Evolutionary conservation across 2,329 filamentous ascomycete genomes (phyloP).

Genomic region (Ophiostoma montium): DNA sequence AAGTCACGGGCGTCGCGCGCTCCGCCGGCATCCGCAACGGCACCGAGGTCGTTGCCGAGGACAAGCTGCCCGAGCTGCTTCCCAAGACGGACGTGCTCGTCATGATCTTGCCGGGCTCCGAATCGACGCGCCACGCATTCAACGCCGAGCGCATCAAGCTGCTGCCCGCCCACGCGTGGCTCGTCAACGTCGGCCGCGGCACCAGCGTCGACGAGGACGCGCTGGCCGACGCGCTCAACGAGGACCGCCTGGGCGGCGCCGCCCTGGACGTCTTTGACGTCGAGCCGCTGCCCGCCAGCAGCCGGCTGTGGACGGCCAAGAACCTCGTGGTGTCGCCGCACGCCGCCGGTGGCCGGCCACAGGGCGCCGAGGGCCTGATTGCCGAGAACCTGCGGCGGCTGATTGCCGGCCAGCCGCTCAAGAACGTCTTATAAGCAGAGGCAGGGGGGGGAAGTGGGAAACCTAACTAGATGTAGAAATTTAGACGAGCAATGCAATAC

Average conservation of each 20-base stretch:
- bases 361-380: constrained; percentile 44
- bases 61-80: constrained; percentile 24
- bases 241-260: constrained; percentile 30
- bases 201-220: constrained; percentile 35
- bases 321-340: constrained; percentile 16
- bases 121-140: constrained; percentile 25
- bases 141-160: constrained; percentile 24
- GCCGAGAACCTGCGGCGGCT: constrained; percentile 46
- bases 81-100: constrained; percentile 31
- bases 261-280: constrained; percentile 33
- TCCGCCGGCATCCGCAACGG: constrained; percentile 38
- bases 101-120: constrained; percentile 32
- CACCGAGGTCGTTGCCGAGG: constrained; percentile 27
- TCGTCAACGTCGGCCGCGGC: constrained; percentile 35
- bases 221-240: constrained; percentile 29
- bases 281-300: constrained; percentile 29
- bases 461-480: not conserved
- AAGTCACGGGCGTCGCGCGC: constrained; percentile 44
- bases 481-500: not conserved
- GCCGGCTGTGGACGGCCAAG: constrained; percentile 15
- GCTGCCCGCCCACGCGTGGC: constrained; percentile 25
- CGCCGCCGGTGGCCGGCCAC: constrained; percentile 43
- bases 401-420: constrained; percentile 42
- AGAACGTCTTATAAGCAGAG: constrained; percentile 27
- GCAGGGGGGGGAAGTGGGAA: not conserved